These are phyloP conservation scores for Syncephalis plumigaleata DNA, from an alignment of 371 early-diverging fungal genomes.

Conservation along the genomic window DNA sequence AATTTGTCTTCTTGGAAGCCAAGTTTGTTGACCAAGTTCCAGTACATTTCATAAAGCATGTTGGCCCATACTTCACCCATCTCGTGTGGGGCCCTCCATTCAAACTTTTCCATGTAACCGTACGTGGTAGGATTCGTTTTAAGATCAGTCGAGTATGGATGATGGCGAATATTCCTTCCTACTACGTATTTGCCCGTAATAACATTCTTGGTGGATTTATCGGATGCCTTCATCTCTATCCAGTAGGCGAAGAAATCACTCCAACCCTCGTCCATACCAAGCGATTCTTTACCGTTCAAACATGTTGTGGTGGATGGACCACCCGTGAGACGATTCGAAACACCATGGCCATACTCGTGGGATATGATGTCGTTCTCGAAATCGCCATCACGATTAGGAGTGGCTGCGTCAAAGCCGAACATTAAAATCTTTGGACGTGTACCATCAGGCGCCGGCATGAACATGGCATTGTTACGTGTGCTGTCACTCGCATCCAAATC, in stretches of 20 bases:
- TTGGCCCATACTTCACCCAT: constrained; percentile 91
- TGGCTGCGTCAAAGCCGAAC: constrained; percentile 16
- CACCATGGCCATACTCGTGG: constrained; percentile 40
- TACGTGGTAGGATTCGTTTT: constrained; percentile 72
- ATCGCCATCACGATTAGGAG: constrained; percentile 17
- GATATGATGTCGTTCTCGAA: constrained; percentile 71
- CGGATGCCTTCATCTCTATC: constrained; percentile 38
- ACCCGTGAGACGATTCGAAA: constrained; percentile 27
- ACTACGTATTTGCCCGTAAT: constrained; percentile 69
- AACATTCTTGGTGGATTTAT: constrained; percentile 37
- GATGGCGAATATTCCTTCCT: constrained; percentile 70
- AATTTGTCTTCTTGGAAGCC: constrained; percentile 32
- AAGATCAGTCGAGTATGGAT: constrained; percentile 67
- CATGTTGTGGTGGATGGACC: constrained; percentile 25
- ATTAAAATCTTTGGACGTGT: constrained; percentile 16
- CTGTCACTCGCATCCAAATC: constrained; percentile 11
- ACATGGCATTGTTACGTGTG: constrained; percentile 24
- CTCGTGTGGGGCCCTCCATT: constrained; percentile 57
- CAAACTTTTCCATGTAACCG: constrained; percentile 34
- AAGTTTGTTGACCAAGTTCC: constrained; percentile 41
- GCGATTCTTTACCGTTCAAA: constrained; percentile 9
- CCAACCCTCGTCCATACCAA: constrained; percentile 19
- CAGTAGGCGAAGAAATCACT: constrained; percentile 44
- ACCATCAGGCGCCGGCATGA: constrained; percentile 21
- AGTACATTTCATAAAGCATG: constrained; percentile 74